A percentile compares a stretch with the other conserved stretches of the same genome.
Evolutionary conservation across 192 early-diverging fungal genomes (phyloP).

Genomic region (Coemansia sp.): DNA sequence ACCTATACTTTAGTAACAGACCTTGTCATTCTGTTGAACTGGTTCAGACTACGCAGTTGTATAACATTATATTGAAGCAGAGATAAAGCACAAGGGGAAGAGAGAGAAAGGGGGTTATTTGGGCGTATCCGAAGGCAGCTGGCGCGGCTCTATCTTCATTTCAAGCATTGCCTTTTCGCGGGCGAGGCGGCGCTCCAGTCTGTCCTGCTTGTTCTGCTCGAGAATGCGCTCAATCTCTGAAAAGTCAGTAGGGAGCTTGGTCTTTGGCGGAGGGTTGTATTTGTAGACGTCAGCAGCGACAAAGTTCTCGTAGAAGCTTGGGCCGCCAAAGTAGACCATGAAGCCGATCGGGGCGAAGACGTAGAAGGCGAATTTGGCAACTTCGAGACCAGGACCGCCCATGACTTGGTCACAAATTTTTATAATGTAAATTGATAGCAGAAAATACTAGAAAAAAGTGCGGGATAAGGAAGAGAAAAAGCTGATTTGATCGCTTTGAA

Average conservation of each 20-base stretch:
- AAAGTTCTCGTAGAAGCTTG: constrained; percentile 50
- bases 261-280: constrained; percentile 45
- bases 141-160: not conserved
- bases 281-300: constrained; percentile 47
- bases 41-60: not conserved
- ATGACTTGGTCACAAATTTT: constrained; percentile 12
- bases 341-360: constrained; percentile 53
- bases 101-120: not conserved
- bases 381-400: constrained; percentile 53
- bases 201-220: constrained; percentile 12
- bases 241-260: constrained; percentile 30
- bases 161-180: constrained; percentile 33
- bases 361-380: constrained; percentile 51
- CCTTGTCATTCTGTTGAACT: no score
- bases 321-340: constrained; percentile 56
- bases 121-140: not conserved
- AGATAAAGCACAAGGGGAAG: not conserved
- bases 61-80: not conserved
- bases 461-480: not conserved
- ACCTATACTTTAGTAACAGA: no score
- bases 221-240: constrained; percentile 20
- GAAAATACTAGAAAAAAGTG: constrained; percentile 1
- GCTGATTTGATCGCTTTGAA: not conserved
- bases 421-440: constrained; percentile 3
- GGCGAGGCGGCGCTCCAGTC: constrained; percentile 20